Conservation (phyloP, 2,329 filamentous ascomycete species). For the Thelonectria discophora region DNA sequence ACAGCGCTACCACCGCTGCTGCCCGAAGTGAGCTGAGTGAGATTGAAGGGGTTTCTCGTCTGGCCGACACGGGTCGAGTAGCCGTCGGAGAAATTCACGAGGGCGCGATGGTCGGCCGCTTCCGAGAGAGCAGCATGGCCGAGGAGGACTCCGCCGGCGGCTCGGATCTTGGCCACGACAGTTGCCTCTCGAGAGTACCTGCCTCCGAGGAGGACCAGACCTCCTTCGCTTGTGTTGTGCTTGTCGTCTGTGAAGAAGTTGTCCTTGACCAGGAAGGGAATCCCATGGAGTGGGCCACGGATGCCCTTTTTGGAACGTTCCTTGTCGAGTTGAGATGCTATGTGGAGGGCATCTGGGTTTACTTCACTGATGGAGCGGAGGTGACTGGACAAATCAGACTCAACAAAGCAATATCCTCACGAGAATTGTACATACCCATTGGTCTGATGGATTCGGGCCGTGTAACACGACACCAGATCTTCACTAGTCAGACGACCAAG, state of each 20-base stretch:
- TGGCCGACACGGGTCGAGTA: slow-evolving; percentile 23
- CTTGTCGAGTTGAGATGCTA: slow-evolving; percentile 45
- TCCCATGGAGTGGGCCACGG: slow-evolving; percentile 64
- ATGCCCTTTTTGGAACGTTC: slow-evolving; percentile 40
- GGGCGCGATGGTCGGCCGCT: slow-evolving; percentile 18
- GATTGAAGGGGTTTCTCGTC: slow-evolving; percentile 22
- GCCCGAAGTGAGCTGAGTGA: slow-evolving; percentile 19
- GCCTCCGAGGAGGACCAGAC: slow-evolving; percentile 18
- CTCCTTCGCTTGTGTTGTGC: slow-evolving; percentile 56
- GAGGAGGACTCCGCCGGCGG: slow-evolving; percentile 13
- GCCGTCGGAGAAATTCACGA: slow-evolving; percentile 20
- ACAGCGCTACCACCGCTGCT: slow-evolving; percentile 19
- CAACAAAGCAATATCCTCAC: too few species aligned
- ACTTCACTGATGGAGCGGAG: slow-evolving; percentile 11
- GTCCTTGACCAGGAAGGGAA: slow-evolving; percentile 72
- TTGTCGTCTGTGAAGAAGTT: slow-evolving; percentile 69
- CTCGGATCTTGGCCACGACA: slow-evolving; percentile 14
- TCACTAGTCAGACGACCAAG: slow-evolving; percentile 9
- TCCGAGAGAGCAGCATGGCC: slow-evolving; percentile 20
- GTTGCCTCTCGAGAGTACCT: slow-evolving; percentile 17
- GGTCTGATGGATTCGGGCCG: slow-evolving; percentile 3
- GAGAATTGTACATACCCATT: neutral
- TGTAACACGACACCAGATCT: slow-evolving; percentile 14
- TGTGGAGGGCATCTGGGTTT: slow-evolving; percentile 2
- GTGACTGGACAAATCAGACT: neutral